Conservation (phyloP, 305 asterid genomes). For the Fraxinus greggii region DNA sequence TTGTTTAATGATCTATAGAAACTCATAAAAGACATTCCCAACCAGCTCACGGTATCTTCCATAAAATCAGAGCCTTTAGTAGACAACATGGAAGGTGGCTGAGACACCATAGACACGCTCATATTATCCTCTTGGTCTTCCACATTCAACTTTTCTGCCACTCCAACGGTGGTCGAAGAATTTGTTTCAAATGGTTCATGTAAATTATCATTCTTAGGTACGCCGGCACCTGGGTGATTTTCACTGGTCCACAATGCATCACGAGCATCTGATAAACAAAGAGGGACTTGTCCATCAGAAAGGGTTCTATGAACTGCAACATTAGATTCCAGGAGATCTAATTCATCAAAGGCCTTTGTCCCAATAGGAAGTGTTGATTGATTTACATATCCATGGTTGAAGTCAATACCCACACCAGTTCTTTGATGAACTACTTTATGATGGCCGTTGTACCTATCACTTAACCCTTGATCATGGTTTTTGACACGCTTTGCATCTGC, state of each 20-base stretch:
- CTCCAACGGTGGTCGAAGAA: slow-evolving; percentile 36
- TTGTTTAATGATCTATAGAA: slow-evolving; percentile 65
- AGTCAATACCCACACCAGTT: slow-evolving; percentile 26
- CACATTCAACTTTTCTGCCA: slow-evolving; percentile 44
- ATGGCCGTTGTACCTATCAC: slow-evolving; percentile 25
- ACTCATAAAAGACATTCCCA: slow-evolving; percentile 67
- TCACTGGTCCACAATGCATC: slow-evolving; percentile 96
- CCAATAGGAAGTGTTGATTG: slow-evolving; percentile 32
- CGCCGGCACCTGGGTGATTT: slow-evolving; percentile 39
- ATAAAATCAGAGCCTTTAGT: slow-evolving; percentile 47
- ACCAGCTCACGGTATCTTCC: slow-evolving; percentile 69
- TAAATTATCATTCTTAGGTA: slow-evolving; percentile 37
- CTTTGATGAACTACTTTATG: slow-evolving; percentile 34
- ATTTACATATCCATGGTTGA: slow-evolving; percentile 31
- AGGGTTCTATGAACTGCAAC: slow-evolving; percentile 48
- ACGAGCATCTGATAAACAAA: slow-evolving; percentile 71
- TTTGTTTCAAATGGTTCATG: slow-evolving; percentile 42
- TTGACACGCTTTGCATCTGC: slow-evolving; percentile 39
- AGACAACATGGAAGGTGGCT: slow-evolving; percentile 39
- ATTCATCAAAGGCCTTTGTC: slow-evolving; percentile 33
- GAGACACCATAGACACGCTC: slow-evolving; percentile 37
- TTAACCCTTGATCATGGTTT: slow-evolving; percentile 32
- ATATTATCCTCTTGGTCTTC: slow-evolving; percentile 51
- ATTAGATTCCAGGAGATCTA: slow-evolving; percentile 44
- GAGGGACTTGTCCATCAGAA: slow-evolving; percentile 66